Conservation (phyloP, 495 filamentous ascomycete species). For the Evansstolkia leycettana region DNA sequence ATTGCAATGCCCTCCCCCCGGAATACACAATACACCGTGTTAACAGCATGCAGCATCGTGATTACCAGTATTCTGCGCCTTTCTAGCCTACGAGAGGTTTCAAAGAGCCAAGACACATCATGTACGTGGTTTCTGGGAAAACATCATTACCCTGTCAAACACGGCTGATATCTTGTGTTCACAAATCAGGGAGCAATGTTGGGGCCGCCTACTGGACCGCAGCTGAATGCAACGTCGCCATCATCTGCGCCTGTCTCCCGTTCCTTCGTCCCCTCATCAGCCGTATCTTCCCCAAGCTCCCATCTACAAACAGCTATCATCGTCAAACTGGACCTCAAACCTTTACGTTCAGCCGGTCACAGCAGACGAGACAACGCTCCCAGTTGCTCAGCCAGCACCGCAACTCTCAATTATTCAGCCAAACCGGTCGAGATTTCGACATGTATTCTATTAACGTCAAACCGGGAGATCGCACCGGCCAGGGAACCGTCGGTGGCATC, state of each 20-base stretch:
- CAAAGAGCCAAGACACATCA: slow-evolving; percentile 31
- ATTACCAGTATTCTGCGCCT: slow-evolving; percentile 25
- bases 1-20: slow-evolving; percentile 52
- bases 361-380: background rate
- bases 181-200: slow-evolving; percentile 32
- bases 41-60: slow-evolving; percentile 13
- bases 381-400: background rate
- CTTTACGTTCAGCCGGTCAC: slow-evolving; percentile 9
- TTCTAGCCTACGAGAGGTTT: slow-evolving; percentile 17
- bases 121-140: slow-evolving; percentile 23
- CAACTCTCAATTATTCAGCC: too few species aligned
- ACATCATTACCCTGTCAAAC: slow-evolving; percentile 9
- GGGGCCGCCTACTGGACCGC: slow-evolving; percentile 59
- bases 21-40: slow-evolving; percentile 13
- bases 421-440: slow-evolving; percentile 10
- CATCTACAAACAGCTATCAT: slow-evolving; percentile 27
- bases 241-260: slow-evolving; percentile 75
- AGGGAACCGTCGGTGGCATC: slow-evolving; percentile 13
- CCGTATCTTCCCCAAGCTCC: slow-evolving; percentile 55
- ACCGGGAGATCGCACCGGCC: slow-evolving; percentile 5
- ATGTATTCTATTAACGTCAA: slow-evolving; percentile 24
- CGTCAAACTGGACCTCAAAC: slow-evolving; percentile 12
- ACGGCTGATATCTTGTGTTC: background rate
- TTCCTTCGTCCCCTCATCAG: slow-evolving; percentile 75
- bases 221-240: slow-evolving; percentile 73